A percentile compares a stretch with the other conserved stretches of the same genome.
phyloP scores from a whole-genome alignment of 2,329 filamentous ascomycete genomes.

The Decorospora gaudefroyi region DNA sequence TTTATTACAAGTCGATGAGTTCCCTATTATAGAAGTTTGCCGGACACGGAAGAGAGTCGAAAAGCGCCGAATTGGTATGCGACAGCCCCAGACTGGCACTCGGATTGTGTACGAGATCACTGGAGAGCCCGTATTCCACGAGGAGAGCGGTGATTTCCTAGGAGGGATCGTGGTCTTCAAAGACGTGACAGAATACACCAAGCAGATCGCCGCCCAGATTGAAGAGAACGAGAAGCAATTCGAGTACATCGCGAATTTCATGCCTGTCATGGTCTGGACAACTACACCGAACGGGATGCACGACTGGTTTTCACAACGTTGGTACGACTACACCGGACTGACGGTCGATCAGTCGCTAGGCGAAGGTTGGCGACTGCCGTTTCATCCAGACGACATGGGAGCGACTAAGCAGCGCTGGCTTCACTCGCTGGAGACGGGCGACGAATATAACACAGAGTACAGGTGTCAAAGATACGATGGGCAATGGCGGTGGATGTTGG shows the following conservation, averaged over 20 bases:
- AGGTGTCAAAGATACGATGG: slow-evolving; percentile 69
- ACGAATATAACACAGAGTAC: slow-evolving; percentile 70
- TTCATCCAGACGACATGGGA: slow-evolving; percentile 71
- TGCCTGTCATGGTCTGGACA: slow-evolving; percentile 68
- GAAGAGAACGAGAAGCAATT: slow-evolving; percentile 74
- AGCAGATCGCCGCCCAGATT: slow-evolving; percentile 70
- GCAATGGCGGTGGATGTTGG: slow-evolving; percentile 79
- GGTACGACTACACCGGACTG: slow-evolving; percentile 76
- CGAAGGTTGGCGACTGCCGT: slow-evolving; percentile 64
- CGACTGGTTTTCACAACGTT: slow-evolving; percentile 77
- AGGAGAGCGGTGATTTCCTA: slow-evolving; percentile 70
- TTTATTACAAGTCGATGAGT: slow-evolving; percentile 62
- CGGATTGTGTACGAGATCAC: slow-evolving; percentile 66
- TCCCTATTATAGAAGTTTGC: slow-evolving; percentile 68
- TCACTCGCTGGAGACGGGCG: slow-evolving; percentile 66
- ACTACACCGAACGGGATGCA: slow-evolving; percentile 66
- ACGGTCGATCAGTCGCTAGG: slow-evolving; percentile 66
- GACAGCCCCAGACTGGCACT: slow-evolving; percentile 58
- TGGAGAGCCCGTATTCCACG: slow-evolving; percentile 70
- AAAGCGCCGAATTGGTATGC: slow-evolving; percentile 64
- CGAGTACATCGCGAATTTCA: slow-evolving; percentile 72
- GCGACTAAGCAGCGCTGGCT: slow-evolving; percentile 63
- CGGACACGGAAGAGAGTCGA: slow-evolving; percentile 64
- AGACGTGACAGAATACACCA: slow-evolving; percentile 71
- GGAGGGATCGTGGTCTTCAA: slow-evolving; percentile 73